Conservation (phyloP, 257 asterid genomes). For the Salvia hispanica region DNA sequence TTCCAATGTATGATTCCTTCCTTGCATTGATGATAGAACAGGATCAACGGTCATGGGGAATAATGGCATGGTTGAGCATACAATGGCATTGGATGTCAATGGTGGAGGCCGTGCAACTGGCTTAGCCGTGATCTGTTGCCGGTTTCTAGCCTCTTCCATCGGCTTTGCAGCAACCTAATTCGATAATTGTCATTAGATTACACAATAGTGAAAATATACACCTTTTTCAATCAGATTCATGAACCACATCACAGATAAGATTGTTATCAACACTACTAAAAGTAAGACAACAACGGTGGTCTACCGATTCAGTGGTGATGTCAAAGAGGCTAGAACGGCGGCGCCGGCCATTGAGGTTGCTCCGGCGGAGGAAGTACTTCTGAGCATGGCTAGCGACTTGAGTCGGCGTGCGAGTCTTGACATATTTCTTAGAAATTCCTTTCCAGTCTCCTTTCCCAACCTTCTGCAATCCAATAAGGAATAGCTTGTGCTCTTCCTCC, state of each 20-base stretch:
- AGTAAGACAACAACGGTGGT: not conserved
- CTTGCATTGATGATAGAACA: constrained; percentile 44
- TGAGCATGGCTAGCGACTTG: constrained; percentile 98
- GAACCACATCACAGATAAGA: too few species aligned
- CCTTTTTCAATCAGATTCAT: too few species aligned
- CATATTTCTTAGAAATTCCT: constrained; percentile 79
- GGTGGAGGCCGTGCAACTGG: constrained; percentile 31
- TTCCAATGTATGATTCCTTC: constrained; percentile 42
- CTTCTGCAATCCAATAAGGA: constrained; percentile 76
- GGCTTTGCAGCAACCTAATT: constrained; percentile 59
- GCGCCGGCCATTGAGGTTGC: constrained; percentile 64
- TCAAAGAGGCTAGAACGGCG: constrained; percentile 94
- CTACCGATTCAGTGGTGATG: constrained; percentile 80
- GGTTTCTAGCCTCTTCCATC: constrained; percentile 43
- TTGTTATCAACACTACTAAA: too few species aligned
- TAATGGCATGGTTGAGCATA: constrained; percentile 45
- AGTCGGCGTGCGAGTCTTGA: constrained; percentile 87
- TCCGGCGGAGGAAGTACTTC: constrained; percentile 74
- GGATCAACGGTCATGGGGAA: constrained; percentile 37
- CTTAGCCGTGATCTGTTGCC: constrained; percentile 31
- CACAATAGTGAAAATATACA: too few species aligned
- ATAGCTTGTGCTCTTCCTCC: constrained; percentile 83
- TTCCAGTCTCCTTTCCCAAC: constrained; percentile 93
- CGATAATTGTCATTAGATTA: not conserved
- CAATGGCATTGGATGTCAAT: constrained; percentile 39